These are phyloP conservation scores for Paecilomyces formosus DNA, from an alignment of 2,329 filamentous ascomycete species.

Conservation along the genomic window DNA sequence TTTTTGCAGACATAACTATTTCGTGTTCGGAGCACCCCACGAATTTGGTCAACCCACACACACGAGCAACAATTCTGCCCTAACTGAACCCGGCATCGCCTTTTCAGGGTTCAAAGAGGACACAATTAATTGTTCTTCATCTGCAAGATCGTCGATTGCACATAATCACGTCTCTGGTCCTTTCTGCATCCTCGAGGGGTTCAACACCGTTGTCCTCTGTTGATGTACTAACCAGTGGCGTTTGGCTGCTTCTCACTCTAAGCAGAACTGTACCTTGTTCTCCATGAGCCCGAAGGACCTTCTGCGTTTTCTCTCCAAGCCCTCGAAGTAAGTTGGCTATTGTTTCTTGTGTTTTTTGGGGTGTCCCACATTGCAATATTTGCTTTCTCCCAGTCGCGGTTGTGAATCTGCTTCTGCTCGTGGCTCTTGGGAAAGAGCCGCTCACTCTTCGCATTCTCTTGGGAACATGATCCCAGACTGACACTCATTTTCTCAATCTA, in stretches of 20 bases:
- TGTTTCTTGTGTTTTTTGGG: not conserved
- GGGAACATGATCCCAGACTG: not conserved
- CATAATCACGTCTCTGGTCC: not conserved
- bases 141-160: not conserved
- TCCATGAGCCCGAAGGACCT: constrained; percentile 91
- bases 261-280: constrained; percentile 33
- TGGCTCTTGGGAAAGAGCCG: not conserved
- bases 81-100: not conserved
- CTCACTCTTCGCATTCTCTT: not conserved
- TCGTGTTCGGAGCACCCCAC: not conserved
- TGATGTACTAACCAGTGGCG: constrained; percentile 27
- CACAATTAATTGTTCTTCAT: not conserved
- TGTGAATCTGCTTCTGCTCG: not conserved
- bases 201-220: constrained; percentile 6
- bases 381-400: constrained; percentile 1
- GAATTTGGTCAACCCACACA: not conserved
- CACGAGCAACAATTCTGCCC: not conserved
- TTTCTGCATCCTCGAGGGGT: not conserved
- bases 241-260: constrained; percentile 23
- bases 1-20: not conserved
- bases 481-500: constrained; percentile 20
- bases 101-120: not conserved
- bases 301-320: constrained; percentile 88
- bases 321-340: constrained; percentile 66
- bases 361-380: constrained; percentile 1